These are phyloP conservation scores for Debaryomyces castellii DNA, from an alignment of 805 yeast species.

Conservation along the genomic window DNA sequence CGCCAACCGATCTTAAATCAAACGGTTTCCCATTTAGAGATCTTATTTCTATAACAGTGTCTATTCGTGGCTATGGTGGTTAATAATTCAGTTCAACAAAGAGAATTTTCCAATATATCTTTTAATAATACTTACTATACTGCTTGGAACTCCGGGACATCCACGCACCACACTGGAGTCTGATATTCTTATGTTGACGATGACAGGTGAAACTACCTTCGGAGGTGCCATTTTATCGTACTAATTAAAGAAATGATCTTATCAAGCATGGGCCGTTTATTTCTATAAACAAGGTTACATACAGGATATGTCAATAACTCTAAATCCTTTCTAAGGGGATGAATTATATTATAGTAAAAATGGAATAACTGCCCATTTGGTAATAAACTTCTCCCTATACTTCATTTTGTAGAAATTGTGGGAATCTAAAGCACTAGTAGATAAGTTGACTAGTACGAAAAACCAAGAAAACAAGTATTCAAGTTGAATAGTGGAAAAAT, in stretches of 20 bases:
- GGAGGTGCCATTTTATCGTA: slow-evolving; percentile 8
- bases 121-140: slow-evolving; percentile 17
- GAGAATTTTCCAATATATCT: not conserved
- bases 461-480: slow-evolving; percentile 22
- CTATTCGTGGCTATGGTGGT: slow-evolving; percentile 47
- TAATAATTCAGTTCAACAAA: not conserved
- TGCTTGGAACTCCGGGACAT: slow-evolving; percentile 67
- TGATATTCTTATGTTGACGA: slow-evolving; percentile 46
- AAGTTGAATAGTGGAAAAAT: slow-evolving; percentile 16
- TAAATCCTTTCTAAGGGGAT: not conserved
- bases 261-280: not conserved
- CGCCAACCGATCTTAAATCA: slow-evolving; percentile 45
- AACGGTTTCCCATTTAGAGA: slow-evolving; percentile 50
- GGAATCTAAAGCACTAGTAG: slow-evolving; percentile 56
- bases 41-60: slow-evolving; percentile 55
- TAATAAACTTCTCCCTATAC: slow-evolving; percentile 24
- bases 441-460: slow-evolving; percentile 47
- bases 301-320: slow-evolving; percentile 4
- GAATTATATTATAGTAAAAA: slow-evolving; percentile 20
- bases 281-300: not conserved
- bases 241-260: not conserved
- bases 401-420: slow-evolving; percentile 43
- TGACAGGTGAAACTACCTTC: slow-evolving; percentile 23
- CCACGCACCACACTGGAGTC: slow-evolving; percentile 57
- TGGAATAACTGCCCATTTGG: slow-evolving; percentile 39